Conservation (phyloP, 345 rosid genomes). For the Bruguiera sexangula region DNA sequence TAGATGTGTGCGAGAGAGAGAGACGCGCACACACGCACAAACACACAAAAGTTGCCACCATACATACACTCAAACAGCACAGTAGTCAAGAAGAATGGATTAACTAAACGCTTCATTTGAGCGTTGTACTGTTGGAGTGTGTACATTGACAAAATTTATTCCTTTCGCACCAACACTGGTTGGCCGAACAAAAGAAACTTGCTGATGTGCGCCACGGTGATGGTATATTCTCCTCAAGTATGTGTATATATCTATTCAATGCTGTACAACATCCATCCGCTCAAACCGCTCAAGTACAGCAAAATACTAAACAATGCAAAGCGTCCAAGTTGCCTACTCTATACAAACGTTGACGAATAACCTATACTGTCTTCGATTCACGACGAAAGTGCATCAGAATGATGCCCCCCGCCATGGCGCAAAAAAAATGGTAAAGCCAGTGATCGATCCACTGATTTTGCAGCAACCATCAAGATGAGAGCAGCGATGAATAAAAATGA, state of each 20-base stretch:
- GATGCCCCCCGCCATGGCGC: slow-evolving; percentile 8
- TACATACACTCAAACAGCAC: no score
- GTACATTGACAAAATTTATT: no score
- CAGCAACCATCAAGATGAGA: not conserved
- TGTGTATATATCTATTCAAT: slow-evolving; percentile 15
- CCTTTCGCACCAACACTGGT: no score
- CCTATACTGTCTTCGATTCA: slow-evolving; percentile 6
- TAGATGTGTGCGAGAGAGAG: no score
- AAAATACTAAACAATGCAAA: slow-evolving; percentile 11
- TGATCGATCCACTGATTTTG: not conserved
- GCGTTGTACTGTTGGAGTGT: no score
- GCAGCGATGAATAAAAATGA: not conserved
- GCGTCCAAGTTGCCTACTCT: slow-evolving; percentile 22
- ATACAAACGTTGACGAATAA: slow-evolving; percentile 25
- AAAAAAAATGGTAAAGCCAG: not conserved
- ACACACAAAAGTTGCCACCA: no score
- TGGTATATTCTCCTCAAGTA: slow-evolving; percentile 6
- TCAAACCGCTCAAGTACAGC: slow-evolving; percentile 17
- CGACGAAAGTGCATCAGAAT: slow-evolving; percentile 3
- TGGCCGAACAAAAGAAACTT: no score
- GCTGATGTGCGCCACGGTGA: slow-evolving; percentile 7
- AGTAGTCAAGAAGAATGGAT: no score
- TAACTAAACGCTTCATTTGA: no score
- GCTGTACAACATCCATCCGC: slow-evolving; percentile 28
- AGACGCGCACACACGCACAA: no score